Base-by-base conservation (phyloP, 495 filamentous ascomycete species). In the Margaritispora aquatica region DNA sequence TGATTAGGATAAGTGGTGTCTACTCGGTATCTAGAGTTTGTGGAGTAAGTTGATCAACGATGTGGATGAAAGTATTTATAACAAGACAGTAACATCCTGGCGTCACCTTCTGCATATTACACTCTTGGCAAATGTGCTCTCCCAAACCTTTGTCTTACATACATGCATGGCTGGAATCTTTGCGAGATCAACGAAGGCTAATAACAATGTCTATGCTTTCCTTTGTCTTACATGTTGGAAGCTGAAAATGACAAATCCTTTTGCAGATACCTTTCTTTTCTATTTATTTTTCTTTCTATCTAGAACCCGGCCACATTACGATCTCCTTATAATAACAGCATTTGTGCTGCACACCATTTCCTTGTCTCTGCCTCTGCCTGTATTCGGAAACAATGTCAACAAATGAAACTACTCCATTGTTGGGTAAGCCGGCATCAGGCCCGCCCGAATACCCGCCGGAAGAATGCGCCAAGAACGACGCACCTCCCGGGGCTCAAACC, bases 341-440 rank as follows among this genome's bases (percentile, higher is more conserved):
- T 24, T 51, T 51, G 51, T 34, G 19, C 22, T 60, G 46, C 34
- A 44, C 49, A 2, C 11, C 21, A 2, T 54, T 27, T 54, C 31
- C 23, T 19, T 60, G 19, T 34, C 44, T 60, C 36, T 49, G 22
- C 34, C 22, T 24, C 52, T 55, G 9, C 20, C 47, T 50, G 20
- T 50, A 26, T 26, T 24, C 20, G 8, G 58, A 41, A 55, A 54
- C 53, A 54, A 60, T 60, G 58, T 19, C 58, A 24, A 20, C 46
- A 41, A 41, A 60, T 55, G 58, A 60, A 51, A 55, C 51, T 15
- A 60, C 51, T 21, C 51, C 9, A 19, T 55, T 60, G 41, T 26
- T 60, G 38, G 41, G 36, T n/a, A 38, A 49, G 11, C 58, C 51
- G 21, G 41, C 34, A 49, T n/a, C 52, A 1, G 52, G 36, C 15